Percentiles rank a stretch among this genome's conserved stretches.
Evolutionary conservation across 2,329 filamentous ascomycete genomes (phyloP).

Genomic region (Rutstroemia sp.): DNA sequence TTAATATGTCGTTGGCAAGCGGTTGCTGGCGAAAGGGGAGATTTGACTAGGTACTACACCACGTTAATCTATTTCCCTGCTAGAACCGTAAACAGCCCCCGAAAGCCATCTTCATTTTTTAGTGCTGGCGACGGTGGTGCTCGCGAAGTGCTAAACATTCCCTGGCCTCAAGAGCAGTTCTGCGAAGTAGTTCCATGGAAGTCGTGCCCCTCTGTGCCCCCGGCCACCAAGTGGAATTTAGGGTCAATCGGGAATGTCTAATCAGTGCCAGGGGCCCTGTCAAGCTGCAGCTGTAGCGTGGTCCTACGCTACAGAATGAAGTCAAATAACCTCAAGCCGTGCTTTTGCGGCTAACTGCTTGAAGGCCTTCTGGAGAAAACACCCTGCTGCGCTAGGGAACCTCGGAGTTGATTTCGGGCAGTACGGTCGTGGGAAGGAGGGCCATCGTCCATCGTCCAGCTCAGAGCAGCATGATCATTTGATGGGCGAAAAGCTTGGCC

Average conservation of each 20-base stretch:
- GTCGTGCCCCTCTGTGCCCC: constrained; percentile 2
- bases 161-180: background rate
- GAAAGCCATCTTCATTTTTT: background rate
- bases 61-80: background rate
- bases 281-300: background rate
- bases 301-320: background rate
- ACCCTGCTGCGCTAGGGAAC: background rate
- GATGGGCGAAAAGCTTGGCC: background rate
- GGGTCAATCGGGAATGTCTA: background rate
- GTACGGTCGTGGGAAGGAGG: constrained; percentile 17
- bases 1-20: background rate
- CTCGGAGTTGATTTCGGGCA: constrained; percentile 16
- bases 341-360: background rate
- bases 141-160: background rate
- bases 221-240: constrained; percentile 3
- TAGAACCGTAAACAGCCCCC: background rate
- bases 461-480: background rate
- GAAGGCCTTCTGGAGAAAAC: background rate
- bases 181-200: background rate
- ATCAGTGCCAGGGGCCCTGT: constrained; percentile 3
- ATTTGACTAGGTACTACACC: background rate
- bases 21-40: background rate
- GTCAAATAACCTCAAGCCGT: constrained; percentile 1
- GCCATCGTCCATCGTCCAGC: background rate
- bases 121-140: background rate